Evolutionary conservation across 495 filamentous ascomycete genomes (phyloP).

Genomic region (Haplographium delicatum): DNA sequence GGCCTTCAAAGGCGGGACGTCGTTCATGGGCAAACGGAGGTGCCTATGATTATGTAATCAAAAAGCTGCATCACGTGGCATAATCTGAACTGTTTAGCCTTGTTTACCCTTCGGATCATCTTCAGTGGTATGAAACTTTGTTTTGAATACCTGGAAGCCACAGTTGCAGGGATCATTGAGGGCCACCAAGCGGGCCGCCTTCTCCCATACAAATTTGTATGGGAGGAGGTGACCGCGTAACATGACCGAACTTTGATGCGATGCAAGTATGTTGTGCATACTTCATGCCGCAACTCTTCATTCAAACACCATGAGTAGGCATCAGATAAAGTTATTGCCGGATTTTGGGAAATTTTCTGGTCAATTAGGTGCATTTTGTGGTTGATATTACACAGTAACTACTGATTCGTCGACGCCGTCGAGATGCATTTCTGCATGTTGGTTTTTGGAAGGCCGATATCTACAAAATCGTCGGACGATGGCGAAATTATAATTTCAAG

Average conservation of each 20-base stretch:
- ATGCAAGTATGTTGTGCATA: conserved; percentile 25
- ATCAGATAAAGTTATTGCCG: neutral
- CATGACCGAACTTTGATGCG: conserved; percentile 15
- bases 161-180: conserved; percentile 11
- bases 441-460: no score
- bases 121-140: neutral
- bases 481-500: no score
- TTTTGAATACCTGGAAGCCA: conserved; percentile 1
- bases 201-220: conserved; percentile 23
- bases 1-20: neutral
- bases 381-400: neutral
- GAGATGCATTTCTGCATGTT: no score
- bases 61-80: neutral
- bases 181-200: conserved; percentile 20
- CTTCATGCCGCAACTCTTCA: conserved; percentile 14
- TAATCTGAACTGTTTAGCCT: neutral
- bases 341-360: neutral
- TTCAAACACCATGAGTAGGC: conserved; percentile 3
- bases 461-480: no score
- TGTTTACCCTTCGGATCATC: neutral
- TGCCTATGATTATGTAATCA: neutral
- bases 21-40: neutral
- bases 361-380: neutral
- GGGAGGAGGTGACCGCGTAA: conserved; percentile 23
- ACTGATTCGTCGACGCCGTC: neutral